Evolutionary conservation across 306 rosid species (phyloP), one percentile per base, ranked within the genome.

Genomic region (Trifolium subterraneum): DNA sequence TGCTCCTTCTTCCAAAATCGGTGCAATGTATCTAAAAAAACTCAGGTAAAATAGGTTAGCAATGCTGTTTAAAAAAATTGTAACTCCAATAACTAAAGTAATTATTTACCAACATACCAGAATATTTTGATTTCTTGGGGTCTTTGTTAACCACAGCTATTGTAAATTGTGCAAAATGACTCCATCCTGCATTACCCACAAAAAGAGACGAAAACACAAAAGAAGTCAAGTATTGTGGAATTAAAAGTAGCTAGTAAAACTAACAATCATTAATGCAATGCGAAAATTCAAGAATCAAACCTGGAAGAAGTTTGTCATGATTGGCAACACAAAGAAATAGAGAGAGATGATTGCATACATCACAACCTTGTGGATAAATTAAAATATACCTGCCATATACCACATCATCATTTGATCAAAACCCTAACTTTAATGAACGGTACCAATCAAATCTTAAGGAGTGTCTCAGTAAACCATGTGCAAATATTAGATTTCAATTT

Each of bases 1-100:
- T 92, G 99, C 81, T 95, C 99, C 87, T 95, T 95, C 93, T 95
- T 95, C 98, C 98, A 95, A 81, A 95, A 95, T 12, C 99, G 96
- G 84, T 95, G 99, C 78, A 95, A 86, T 12, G 99, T 95, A 85
- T 95, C 99, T 95, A 80, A 54, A 79, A 79, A 72, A 79, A 39
- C 3, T 39, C 81, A 47, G 75, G 67, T 27, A 36, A 48, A 56
- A 27, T 48, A 61, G 64, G 42, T 74, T 63, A 78, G 73, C 50
- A 58, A 5, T 29, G 27, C 44, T 42, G 23, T 25, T 18, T n/a
- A 47, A 29, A 78, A 10, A 10, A 56, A 62, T 31, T 39, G 61
- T 76, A 72, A 75, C 54, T 19, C 55, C 38, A 74, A 59, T 61
- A 64, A 83, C 65, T 29, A 72, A 75, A 48, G 41, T 41, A 64